Conservation (phyloP, 2,329 filamentous ascomycete genomes). For the Neofusicoccum umdonicola region DNA sequence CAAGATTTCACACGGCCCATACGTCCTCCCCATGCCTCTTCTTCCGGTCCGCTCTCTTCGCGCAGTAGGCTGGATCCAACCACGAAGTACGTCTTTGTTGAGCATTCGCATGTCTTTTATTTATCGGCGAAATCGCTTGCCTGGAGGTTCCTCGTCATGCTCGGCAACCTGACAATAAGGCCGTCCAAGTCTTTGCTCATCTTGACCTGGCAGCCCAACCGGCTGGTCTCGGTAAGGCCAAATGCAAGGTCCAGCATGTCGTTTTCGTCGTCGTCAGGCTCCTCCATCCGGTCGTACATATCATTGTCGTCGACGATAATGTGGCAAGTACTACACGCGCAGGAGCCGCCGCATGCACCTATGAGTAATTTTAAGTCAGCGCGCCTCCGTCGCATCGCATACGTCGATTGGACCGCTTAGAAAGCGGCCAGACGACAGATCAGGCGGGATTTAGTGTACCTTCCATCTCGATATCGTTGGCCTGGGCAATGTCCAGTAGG, state of each 20-base stretch:
- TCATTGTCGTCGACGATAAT: slow-evolving; percentile 75
- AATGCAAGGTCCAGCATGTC: slow-evolving; percentile 91
- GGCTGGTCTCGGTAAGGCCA: slow-evolving; percentile 79
- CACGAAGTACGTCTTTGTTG: background rate
- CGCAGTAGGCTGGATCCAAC: background rate
- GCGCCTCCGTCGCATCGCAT: background rate
- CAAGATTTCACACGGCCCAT: background rate
- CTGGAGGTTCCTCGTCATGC: slow-evolving; percentile 94
- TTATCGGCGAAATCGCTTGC: slow-evolving; percentile 75
- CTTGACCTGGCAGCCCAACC: slow-evolving; percentile 84
- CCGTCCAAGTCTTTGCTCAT: slow-evolving; percentile 92
- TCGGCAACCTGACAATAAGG: slow-evolving; percentile 77
- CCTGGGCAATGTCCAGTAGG: slow-evolving; percentile 90
- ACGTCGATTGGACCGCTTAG: background rate
- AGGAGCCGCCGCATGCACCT: slow-evolving; percentile 90
- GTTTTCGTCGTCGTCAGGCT: slow-evolving; percentile 78
- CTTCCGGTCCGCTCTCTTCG: background rate
- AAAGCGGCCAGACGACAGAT: background rate
- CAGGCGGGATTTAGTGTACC: slow-evolving; percentile 32
- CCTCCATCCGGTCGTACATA: slow-evolving; percentile 74
- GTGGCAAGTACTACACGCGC: slow-evolving; percentile 90
- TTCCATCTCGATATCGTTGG: slow-evolving; percentile 96
- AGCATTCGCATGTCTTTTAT: background rate
- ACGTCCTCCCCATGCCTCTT: background rate
- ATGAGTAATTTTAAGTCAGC: slow-evolving; percentile 8